Conservation (phyloP, 441 rosid genomes). For the Cnidoscolus chayamansa region DNA sequence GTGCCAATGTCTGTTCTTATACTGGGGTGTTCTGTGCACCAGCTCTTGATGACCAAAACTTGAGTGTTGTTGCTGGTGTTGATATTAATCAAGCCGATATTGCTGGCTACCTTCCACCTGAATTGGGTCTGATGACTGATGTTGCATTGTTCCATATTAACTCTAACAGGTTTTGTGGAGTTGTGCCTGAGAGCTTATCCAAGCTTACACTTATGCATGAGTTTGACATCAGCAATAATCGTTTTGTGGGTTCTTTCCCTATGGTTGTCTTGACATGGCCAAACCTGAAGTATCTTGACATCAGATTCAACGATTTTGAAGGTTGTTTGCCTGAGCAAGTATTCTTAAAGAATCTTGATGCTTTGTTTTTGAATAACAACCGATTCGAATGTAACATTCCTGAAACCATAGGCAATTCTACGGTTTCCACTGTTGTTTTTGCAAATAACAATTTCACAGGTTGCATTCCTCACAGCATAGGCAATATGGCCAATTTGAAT, state of each 20-base stretch:
- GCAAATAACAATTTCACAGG: slow-evolving; percentile 76
- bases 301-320: slow-evolving; percentile 74
- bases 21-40: slow-evolving; percentile 69
- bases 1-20: slow-evolving; percentile 59
- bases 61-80: slow-evolving; percentile 58
- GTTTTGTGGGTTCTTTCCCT: slow-evolving; percentile 76
- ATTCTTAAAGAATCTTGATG: slow-evolving; percentile 57
- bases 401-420: slow-evolving; percentile 55
- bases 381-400: slow-evolving; percentile 65
- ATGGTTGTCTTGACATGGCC: slow-evolving; percentile 49
- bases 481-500: slow-evolving; percentile 56
- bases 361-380: slow-evolving; percentile 72
- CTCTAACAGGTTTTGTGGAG: too few species aligned
- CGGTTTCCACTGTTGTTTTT: slow-evolving; percentile 51
- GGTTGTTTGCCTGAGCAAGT: slow-evolving; percentile 55
- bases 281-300: slow-evolving; percentile 45
- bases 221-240: slow-evolving; percentile 82
- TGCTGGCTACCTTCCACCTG: slow-evolving; percentile 73
- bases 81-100: slow-evolving; percentile 84
- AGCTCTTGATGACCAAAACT: slow-evolving; percentile 46
- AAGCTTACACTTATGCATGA: slow-evolving; percentile 58
- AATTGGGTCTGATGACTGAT: slow-evolving; percentile 63
- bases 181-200: slow-evolving; percentile 39
- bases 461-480: slow-evolving; percentile 64
- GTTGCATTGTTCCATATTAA: too few species aligned